A percentile compares a stretch with the other conserved stretches of the same genome.
Conservation (phyloP, 1,139 yeast genomes). For the Zygosaccharomyces pseudobailii region DNA sequence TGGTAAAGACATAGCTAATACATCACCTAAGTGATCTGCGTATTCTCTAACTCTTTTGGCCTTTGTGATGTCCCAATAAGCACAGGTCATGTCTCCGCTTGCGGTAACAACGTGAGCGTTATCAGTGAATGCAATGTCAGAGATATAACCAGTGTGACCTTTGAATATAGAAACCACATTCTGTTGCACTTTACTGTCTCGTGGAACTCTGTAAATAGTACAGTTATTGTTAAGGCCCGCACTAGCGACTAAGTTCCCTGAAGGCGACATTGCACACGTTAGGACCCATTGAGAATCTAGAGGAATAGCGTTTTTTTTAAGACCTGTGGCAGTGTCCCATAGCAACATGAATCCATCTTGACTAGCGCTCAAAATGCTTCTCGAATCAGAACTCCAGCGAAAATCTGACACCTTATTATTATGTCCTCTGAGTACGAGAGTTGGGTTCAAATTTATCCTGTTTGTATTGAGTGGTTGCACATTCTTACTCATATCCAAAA, state of each 20-base stretch:
- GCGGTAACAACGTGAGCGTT: slow-evolving; percentile 58
- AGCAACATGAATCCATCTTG: slow-evolving; percentile 83
- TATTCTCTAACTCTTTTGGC: slow-evolving; percentile 54
- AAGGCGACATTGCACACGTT: slow-evolving; percentile 68
- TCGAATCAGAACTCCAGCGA: slow-evolving; percentile 63
- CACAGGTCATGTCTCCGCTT: slow-evolving; percentile 81
- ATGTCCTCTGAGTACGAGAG: slow-evolving; percentile 60
- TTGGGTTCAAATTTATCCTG: slow-evolving; percentile 34
- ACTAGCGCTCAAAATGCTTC: slow-evolving; percentile 62
- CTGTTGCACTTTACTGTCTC: slow-evolving; percentile 37
- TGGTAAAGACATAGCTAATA: slow-evolving; percentile 47
- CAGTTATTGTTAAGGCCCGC: slow-evolving; percentile 83
- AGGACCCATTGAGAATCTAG: slow-evolving; percentile 76
- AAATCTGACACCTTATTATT: slow-evolving; percentile 66
- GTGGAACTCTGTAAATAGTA: slow-evolving; percentile 55
- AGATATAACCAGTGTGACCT: slow-evolving; percentile 81
- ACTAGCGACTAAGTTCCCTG: slow-evolving; percentile 61
- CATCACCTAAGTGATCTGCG: slow-evolving; percentile 78
- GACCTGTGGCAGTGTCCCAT: slow-evolving; percentile 78
- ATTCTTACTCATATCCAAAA: slow-evolving; percentile 39
- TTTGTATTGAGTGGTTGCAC: slow-evolving; percentile 28
- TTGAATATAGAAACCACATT: slow-evolving; percentile 53
- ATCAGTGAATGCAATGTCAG: slow-evolving; percentile 64
- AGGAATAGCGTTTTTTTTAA: slow-evolving; percentile 65
- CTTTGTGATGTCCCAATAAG: slow-evolving; percentile 71